A percentile compares a stretch with the other conserved stretches of the same genome.
phyloP scores from a whole-genome alignment of 805 yeast species.

The Zygoascus bituminiphila region DNA sequence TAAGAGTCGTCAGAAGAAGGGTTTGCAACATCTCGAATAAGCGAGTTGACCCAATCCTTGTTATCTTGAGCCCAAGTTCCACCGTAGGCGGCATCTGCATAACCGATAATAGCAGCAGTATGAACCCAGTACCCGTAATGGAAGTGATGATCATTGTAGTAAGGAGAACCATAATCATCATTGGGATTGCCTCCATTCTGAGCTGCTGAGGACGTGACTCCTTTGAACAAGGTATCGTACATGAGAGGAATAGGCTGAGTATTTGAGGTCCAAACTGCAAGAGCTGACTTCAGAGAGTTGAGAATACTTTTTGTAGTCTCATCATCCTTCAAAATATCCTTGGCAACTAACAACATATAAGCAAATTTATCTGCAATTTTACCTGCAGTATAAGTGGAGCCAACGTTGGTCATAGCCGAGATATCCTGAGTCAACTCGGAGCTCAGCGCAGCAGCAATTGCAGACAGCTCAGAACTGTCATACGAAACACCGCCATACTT shows the following conservation, averaged over 20 bases:
- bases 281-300: constrained; percentile 54
- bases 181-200: constrained; percentile 30
- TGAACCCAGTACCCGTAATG: constrained; percentile 81
- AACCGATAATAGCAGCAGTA: constrained; percentile 70
- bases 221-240: constrained; percentile 62
- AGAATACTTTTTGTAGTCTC: constrained; percentile 44
- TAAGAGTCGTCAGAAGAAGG: constrained; percentile 42
- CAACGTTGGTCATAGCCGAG: constrained; percentile 49
- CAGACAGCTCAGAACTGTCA: constrained; percentile 31
- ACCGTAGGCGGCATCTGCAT: constrained; percentile 45
- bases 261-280: constrained; percentile 61
- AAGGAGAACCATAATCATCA: constrained; percentile 68
- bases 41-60: constrained; percentile 51
- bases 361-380: constrained; percentile 87
- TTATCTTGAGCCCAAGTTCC: constrained; percentile 43
- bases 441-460: constrained; percentile 42
- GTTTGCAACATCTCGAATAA: constrained; percentile 63
- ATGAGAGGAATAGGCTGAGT: constrained; percentile 62
- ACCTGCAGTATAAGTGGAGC: constrained; percentile 88
- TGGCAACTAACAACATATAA: constrained; percentile 65
- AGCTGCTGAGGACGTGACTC: constrained; percentile 29
- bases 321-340: constrained; percentile 52
- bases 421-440: constrained; percentile 50
- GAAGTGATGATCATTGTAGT: constrained; percentile 80
- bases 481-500: constrained; percentile 36